Evolutionary conservation across 2,329 filamentous ascomycete genomes (phyloP), one percentile per base, ranked within the genome.

Genomic region (Calycina marina): DNA sequence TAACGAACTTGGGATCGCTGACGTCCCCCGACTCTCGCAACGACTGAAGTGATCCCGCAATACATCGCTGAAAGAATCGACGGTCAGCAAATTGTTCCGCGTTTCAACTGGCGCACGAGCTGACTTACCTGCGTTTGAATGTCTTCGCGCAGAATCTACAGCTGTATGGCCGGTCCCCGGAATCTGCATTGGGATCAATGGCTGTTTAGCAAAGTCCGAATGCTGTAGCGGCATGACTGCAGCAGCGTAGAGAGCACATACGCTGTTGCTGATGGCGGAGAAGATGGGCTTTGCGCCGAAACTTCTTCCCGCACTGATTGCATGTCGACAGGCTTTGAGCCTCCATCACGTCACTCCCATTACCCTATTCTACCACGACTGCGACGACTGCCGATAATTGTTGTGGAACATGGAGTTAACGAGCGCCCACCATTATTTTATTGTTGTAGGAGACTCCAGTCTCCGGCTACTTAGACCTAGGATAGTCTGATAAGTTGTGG

Each of bases 111-210:
- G 22, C 11, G 5, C 22, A 18, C 12, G 12, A 20, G n/a, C 11
- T 10, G 13, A 40, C 39, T 20, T 41, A 44, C 50, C 49, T 53
- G 36, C 50, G 48, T 32, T 52, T 52, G 43, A 53, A 53, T 5
- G 47, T 51, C 35, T 53, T 53, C 34, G 44, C 42, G 40, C 50
- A 53, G 34, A 53, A 53, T 42, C 46, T 47, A 40, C 50, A 53
- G 29, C 43, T 47, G 36, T 48, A 51, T 16, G 50, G 49, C 14
- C 48, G 38, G 25, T 45, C 42, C 17, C 46, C 47, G 20, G 48
- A 48, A 44, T 52, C 49, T 52, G 30, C 13, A 30, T 22, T 13
- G 24, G 25, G 13, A 18, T 13, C 14, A 4, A 16, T 11, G n/a
- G 17, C n/a, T n/a, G n/a, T n/a, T n/a, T n/a, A n/a, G n/a, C n/a